Percentiles rank a stretch among this genome's conserved stretches.
These are phyloP conservation scores for Cystobasidiaceae sp. DNA, from an alignment of 1,284 basidiomycete genomes.

Conservation along the genomic window DNA sequence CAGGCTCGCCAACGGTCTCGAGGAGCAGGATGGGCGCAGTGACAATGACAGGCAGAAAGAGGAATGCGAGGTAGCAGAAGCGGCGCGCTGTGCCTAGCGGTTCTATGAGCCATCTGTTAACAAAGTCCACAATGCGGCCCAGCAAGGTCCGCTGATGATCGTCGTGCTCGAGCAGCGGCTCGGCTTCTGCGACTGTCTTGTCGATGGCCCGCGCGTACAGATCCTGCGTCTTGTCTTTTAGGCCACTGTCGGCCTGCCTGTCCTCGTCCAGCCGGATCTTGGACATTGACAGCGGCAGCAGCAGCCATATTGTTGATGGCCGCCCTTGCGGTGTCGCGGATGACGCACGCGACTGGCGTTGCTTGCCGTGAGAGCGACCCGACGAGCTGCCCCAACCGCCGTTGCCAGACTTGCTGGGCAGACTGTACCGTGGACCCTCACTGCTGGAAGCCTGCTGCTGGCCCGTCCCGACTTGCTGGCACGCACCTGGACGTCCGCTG, in stretches of 20 bases:
- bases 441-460: no score
- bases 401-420: no score
- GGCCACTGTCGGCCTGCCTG: background rate
- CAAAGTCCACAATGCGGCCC: slow-evolving; percentile 13
- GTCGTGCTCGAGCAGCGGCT: slow-evolving; percentile 6
- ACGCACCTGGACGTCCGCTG: no score
- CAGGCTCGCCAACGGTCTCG: slow-evolving; percentile 51
- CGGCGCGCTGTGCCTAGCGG: slow-evolving; percentile 76
- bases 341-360: background rate
- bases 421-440: no score
- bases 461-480: no score
- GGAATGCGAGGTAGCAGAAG: slow-evolving; percentile 73
- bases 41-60: slow-evolving; percentile 85
- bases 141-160: slow-evolving; percentile 2
- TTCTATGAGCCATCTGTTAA: slow-evolving; percentile 61
- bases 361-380: background rate
- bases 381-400: background rate
- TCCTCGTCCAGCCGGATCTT: background rate
- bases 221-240: background rate
- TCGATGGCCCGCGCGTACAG: slow-evolving; percentile 15
- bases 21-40: slow-evolving; percentile 78
- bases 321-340: background rate
- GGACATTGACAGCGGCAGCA: slow-evolving; percentile 9
- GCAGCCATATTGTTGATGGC: background rate
- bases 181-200: background rate